Percentiles rank a stretch among this genome's conserved stretches.
Conservation (phyloP, 495 filamentous ascomycete species). For the Hypomontagnella submonticulosa region DNA sequence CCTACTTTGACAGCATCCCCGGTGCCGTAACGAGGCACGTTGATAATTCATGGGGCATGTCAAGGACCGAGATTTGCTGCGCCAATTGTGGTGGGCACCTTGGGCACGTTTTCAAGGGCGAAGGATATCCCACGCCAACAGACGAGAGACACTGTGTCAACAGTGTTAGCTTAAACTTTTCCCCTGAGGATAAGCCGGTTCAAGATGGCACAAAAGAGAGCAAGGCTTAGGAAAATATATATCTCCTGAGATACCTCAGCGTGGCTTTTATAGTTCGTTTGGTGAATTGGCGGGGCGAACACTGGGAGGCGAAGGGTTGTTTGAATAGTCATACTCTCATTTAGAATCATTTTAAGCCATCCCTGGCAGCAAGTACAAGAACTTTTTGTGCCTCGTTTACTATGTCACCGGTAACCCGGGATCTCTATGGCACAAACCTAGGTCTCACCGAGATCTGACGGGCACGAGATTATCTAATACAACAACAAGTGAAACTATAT, state of each 20-base stretch:
- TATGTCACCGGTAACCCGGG: too few species aligned
- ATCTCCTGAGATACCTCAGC: not conserved
- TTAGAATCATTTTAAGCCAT: too few species aligned
- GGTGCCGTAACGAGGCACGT: conserved; percentile 85
- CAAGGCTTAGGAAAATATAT: conserved; percentile 25
- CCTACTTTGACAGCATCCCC: conserved; percentile 93
- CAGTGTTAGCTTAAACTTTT: conserved; percentile 88
- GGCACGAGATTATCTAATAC: too few species aligned
- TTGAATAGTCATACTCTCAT: too few species aligned
- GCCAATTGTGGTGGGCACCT: conserved; percentile 93
- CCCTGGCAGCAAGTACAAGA: too few species aligned
- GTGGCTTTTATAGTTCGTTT: not conserved
- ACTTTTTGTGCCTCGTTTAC: too few species aligned
- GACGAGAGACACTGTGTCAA: conserved; percentile 99
- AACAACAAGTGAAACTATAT: too few species aligned
- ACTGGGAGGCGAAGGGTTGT: too few species aligned
- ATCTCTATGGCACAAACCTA: too few species aligned
- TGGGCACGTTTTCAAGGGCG: conserved; percentile 97
- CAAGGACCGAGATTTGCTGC: conserved; percentile 92
- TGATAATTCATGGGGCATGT: conserved; percentile 83
- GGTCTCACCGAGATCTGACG: too few species aligned
- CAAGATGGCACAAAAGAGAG: conserved; percentile 48
- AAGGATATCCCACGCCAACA: conserved; percentile 88
- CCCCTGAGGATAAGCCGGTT: conserved; percentile 63
- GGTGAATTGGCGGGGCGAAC: not conserved